Conservation (phyloP, 805 yeast species). For the Ogataea allantospora region DNA sequence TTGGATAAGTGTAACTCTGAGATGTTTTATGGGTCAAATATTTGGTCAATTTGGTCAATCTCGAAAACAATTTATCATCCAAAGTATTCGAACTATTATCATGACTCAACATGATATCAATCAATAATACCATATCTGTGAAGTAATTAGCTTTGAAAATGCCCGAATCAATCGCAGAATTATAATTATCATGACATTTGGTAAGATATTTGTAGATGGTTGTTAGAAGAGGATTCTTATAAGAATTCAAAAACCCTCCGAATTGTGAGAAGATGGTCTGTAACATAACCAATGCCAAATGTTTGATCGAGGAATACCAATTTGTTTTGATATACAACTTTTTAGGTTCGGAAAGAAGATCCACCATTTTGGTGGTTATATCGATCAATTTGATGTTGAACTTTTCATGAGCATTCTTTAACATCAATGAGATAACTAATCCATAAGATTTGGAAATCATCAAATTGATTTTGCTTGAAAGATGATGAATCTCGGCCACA, state of each 20-base stretch:
- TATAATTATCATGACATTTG: constrained; percentile 35
- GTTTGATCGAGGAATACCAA: constrained; percentile 34
- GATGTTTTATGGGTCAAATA: constrained; percentile 22
- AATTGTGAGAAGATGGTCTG: constrained; percentile 32
- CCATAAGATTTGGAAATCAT: constrained; percentile 26
- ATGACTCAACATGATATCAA: constrained; percentile 29
- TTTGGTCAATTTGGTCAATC: constrained; percentile 32
- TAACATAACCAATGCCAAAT: constrained; percentile 29
- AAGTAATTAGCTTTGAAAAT: constrained; percentile 34
- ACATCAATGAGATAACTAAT: constrained; percentile 24
- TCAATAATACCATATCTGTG: constrained; percentile 29
- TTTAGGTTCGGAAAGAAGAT: constrained; percentile 21
- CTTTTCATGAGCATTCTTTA: constrained; percentile 32
- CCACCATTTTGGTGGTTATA: constrained; percentile 25
- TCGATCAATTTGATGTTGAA: constrained; percentile 34
- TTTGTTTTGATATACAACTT: constrained; percentile 32
- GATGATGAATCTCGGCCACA: constrained; percentile 22
- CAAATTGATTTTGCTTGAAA: constrained; percentile 27
- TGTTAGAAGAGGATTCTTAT: constrained; percentile 28
- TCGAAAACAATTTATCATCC: constrained; percentile 31
- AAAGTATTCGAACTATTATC: constrained; percentile 30
- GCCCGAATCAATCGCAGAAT: constrained; percentile 31
- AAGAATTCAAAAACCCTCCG: constrained; percentile 35
- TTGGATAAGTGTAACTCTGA: constrained; percentile 29
- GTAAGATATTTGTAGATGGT: constrained; percentile 31